A percentile compares a stretch with the other conserved stretches of the same genome.
Evolutionary conservation across 2,329 filamentous ascomycete species (phyloP).

Genomic region (Sphaerulina populicola): DNA sequence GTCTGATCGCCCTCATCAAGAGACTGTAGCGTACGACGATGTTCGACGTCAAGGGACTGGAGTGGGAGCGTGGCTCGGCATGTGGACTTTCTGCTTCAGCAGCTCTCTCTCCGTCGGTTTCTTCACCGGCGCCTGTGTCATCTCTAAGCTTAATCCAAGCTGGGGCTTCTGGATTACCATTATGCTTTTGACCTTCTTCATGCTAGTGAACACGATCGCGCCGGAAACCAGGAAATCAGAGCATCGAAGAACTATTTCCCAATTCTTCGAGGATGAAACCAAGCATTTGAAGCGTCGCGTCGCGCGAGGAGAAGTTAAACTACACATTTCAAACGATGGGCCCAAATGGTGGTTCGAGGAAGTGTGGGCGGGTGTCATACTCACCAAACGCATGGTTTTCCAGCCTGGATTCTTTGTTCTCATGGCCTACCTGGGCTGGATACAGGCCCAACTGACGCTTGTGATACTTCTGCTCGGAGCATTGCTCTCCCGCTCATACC

Average conservation of each 20-base stretch:
- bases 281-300: slow-evolving; percentile 48
- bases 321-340: slow-evolving; percentile 63
- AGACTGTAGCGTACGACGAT: slow-evolving; percentile 58
- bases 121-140: slow-evolving; percentile 60
- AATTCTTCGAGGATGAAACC: slow-evolving; percentile 44
- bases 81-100: slow-evolving; percentile 71
- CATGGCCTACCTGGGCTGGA: slow-evolving; percentile 66
- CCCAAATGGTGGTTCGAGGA: slow-evolving; percentile 73
- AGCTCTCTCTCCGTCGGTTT: slow-evolving; percentile 66
- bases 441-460: slow-evolving; percentile 67
- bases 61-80: slow-evolving; percentile 69
- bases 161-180: slow-evolving; percentile 73
- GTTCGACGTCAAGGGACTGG: slow-evolving; percentile 67
- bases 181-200: slow-evolving; percentile 54
- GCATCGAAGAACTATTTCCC: slow-evolving; percentile 59
- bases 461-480: slow-evolving; percentile 63
- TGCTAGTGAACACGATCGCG: slow-evolving; percentile 61
- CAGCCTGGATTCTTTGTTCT: slow-evolving; percentile 67
- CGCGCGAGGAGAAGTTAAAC: slow-evolving; percentile 65
- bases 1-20: slow-evolving; percentile 63
- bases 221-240: slow-evolving; percentile 64
- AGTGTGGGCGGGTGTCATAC: slow-evolving; percentile 58
- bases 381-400: slow-evolving; percentile 61
- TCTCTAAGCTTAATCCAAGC: slow-evolving; percentile 54
- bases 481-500: slow-evolving; percentile 61